phyloP scores from a whole-genome alignment of 768 basidiomycete species.

The Suillus ampliporus region DNA sequence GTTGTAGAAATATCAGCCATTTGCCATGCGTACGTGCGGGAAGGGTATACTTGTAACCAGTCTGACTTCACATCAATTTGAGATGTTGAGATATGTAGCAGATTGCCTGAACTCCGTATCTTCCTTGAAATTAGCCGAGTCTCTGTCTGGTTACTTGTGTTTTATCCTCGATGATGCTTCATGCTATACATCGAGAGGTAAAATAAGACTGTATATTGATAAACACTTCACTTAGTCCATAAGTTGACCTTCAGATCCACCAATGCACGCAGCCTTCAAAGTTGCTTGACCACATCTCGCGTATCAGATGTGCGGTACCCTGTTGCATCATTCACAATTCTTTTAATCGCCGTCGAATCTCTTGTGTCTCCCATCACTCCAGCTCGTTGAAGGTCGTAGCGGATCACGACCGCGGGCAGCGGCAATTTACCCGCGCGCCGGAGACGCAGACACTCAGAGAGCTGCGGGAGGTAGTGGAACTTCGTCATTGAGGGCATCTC shows the following conservation, averaged over 20 bases:
- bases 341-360: neutral
- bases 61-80: too few species aligned
- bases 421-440: neutral
- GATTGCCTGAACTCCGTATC: too few species aligned
- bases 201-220: neutral
- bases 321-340: constrained; percentile 1
- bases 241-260: neutral
- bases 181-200: too few species aligned
- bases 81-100: too few species aligned
- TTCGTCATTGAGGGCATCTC: neutral
- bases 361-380: neutral
- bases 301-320: neutral
- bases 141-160: too few species aligned
- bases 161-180: too few species aligned
- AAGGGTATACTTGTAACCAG: too few species aligned
- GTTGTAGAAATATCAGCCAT: too few species aligned
- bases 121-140: too few species aligned
- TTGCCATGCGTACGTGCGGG: too few species aligned
- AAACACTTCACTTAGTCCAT: neutral
- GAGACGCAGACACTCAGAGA: neutral
- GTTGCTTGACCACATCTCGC: neutral
- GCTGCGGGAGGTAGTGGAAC: neutral
- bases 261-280: neutral
- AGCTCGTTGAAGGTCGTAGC: neutral
- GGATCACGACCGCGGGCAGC: neutral